A percentile compares a stretch with the other conserved stretches of the same genome.
These are phyloP conservation scores for Lunasporangiospora selenospora DNA, from an alignment of 192 early-diverging fungal genomes.

Conservation along the genomic window DNA sequence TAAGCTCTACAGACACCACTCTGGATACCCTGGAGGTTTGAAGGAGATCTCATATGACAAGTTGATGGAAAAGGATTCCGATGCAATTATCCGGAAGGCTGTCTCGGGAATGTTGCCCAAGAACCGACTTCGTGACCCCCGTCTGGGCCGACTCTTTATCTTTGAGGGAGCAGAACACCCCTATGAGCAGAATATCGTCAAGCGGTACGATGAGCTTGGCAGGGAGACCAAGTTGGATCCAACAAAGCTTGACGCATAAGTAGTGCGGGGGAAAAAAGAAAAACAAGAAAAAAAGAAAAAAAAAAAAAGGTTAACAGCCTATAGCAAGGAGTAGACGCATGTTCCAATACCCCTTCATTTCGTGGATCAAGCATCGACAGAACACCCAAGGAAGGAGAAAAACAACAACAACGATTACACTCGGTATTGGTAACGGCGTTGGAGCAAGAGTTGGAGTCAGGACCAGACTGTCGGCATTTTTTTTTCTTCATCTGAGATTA, in stretches of 20 bases:
- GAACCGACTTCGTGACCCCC: constrained; percentile 82
- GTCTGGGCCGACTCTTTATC: constrained; percentile 78
- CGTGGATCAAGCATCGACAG: too few relatives aligned
- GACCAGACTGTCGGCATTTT: too few relatives aligned
- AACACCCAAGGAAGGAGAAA: too few relatives aligned
- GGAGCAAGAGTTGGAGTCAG: too few relatives aligned
- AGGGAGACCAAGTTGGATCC: constrained; percentile 45
- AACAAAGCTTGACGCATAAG: constrained; percentile 39
- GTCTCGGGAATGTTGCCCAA: constrained; percentile 96
- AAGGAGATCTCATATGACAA: constrained; percentile 79
- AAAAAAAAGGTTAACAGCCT: too few relatives aligned
- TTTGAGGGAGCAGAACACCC: constrained; percentile 90
- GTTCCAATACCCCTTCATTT: too few relatives aligned
- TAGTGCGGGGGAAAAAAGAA: background rate
- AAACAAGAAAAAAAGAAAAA: background rate
- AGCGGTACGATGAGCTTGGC: constrained; percentile 68
- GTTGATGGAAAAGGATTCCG: constrained; percentile 79
- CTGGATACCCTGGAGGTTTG: constrained; percentile 85
- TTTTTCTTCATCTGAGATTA: too few relatives aligned
- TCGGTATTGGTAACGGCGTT: too few relatives aligned
- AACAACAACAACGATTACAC: too few relatives aligned
- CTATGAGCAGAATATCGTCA: constrained; percentile 84
- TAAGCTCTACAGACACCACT: constrained; percentile 90
- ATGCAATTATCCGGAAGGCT: constrained; percentile 86
- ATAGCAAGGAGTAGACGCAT: too few relatives aligned